Percentiles rank a stretch among this genome's conserved stretches.
phyloP scores from a whole-genome alignment of 371 early-diverging fungal genomes.

The Dentiscutata heterogama region DNA sequence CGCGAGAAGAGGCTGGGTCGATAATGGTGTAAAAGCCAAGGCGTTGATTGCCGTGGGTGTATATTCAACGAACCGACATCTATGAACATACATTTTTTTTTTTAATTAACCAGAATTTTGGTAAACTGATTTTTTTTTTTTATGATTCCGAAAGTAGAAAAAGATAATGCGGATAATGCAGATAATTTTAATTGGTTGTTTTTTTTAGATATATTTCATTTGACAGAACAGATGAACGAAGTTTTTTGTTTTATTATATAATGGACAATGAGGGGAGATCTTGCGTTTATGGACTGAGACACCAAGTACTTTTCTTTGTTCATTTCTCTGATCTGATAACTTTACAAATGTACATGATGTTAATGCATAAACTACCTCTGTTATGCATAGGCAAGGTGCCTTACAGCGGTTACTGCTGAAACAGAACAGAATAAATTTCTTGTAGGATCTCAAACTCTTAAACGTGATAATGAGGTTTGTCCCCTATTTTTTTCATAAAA shows the following conservation, averaged over 20 bases:
- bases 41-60: conserved; percentile 88
- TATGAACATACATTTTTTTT: conserved; percentile 78
- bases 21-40: conserved; percentile 78
- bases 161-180: no score
- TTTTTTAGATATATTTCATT: background rate
- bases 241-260: background rate
- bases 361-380: background rate
- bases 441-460: conserved; percentile 76
- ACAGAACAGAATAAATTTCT: conserved; percentile 78
- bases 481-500: conserved; percentile 35
- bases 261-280: conserved; percentile 37
- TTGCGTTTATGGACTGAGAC: conserved; percentile 65
- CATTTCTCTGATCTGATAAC: background rate
- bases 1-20: conserved; percentile 71
- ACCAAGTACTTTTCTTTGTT: conserved; percentile 66
- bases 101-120: background rate
- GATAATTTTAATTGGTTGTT: no score
- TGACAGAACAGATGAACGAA: background rate
- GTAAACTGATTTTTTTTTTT: background rate
- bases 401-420: conserved; percentile 73
- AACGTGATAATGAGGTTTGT: conserved; percentile 65
- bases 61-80: conserved; percentile 92
- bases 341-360: background rate
- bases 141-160: no score
- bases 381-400: conserved; percentile 69